Conservation (phyloP, 495 filamentous ascomycete genomes). For the Aspergillus conjunctus region DNA sequence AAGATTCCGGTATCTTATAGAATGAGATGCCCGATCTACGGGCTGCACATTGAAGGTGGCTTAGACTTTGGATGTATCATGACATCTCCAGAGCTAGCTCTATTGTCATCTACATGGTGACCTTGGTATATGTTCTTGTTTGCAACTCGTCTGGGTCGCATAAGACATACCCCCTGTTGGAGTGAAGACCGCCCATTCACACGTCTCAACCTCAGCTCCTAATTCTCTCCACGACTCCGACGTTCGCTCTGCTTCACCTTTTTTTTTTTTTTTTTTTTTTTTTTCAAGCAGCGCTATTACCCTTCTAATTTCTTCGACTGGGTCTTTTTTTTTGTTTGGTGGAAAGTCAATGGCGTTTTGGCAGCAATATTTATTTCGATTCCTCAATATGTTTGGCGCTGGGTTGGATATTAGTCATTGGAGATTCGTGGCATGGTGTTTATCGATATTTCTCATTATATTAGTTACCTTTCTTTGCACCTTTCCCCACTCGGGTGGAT, state of each 20-base stretch:
- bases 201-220: background rate
- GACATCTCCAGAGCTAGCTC: background rate
- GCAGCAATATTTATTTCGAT: slow-evolving; percentile 28
- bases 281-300: slow-evolving; percentile 19
- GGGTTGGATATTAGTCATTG: slow-evolving; percentile 30
- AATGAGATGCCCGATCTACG: background rate
- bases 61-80: background rate
- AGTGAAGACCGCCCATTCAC: too few species aligned
- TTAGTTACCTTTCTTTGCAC: slow-evolving; percentile 7
- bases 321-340: slow-evolving; percentile 36
- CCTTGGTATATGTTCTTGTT: background rate
- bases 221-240: slow-evolving; percentile 13
- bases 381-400: slow-evolving; percentile 38
- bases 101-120: background rate
- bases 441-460: slow-evolving; percentile 12
- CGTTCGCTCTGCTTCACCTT: slow-evolving; percentile 12
- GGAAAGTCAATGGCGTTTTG: slow-evolving; percentile 39
- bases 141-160: background rate
- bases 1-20: slow-evolving; percentile 94
- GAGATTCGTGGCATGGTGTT: slow-evolving; percentile 27
- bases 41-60: background rate
- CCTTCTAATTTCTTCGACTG: slow-evolving; percentile 17
- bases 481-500: slow-evolving; percentile 12
- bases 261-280: slow-evolving; percentile 24
- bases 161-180: too few species aligned